Evolutionary conservation across 2,329 filamentous ascomycete species (phyloP), one percentile per base, ranked within the genome.

Genomic region (Penicillium sp.): DNA sequence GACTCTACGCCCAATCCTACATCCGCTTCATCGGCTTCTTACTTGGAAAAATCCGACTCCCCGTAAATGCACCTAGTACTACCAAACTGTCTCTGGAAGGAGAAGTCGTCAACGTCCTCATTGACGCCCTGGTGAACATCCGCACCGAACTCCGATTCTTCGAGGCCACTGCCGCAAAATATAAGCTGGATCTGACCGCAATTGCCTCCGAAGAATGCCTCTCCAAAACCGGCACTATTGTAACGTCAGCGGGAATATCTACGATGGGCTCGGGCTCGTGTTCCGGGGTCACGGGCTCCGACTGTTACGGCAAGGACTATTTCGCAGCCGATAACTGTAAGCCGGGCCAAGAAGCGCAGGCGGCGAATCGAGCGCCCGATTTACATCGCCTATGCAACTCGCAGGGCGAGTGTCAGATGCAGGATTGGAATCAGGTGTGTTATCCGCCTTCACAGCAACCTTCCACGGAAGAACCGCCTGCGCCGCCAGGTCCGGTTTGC

Each of bases 1-100:
- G 85, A 8, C 81, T 91, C 55, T 89, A 90, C 72, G 85, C 87
- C 29, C 86, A 89, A 59, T 83, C 83, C 47, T 89, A 90, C 71
- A 82, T 90, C 62, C 80, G 82, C 23, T 89, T 88, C 62, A 82
- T 86, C 19, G 87, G 87, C 8, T 76, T 79, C n/a, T 72, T 90
- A 7, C 81, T 91, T 24, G 77, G 82, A 29, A 84, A 87, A 60
- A 78, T 90, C 40, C 74, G 82, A 5, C 76, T 89, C 0, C 71
- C 58, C 70, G 75, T 57, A 71, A 72, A 49, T 67, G 78, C 60
- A 74, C 47, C 58, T 24, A n/a, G n/a, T n/a, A 47, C 56, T 21
- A 72, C 78, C 49, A n/a, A 44, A 14, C 5, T 28, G 24, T 54
- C 66, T 44, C 73, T 80, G 16, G 80, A 83, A 61, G 84, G 83